Base-by-base conservation (phyloP, 768 basidiomycete genomes). In the Daedaleopsis sinensis region DNA sequence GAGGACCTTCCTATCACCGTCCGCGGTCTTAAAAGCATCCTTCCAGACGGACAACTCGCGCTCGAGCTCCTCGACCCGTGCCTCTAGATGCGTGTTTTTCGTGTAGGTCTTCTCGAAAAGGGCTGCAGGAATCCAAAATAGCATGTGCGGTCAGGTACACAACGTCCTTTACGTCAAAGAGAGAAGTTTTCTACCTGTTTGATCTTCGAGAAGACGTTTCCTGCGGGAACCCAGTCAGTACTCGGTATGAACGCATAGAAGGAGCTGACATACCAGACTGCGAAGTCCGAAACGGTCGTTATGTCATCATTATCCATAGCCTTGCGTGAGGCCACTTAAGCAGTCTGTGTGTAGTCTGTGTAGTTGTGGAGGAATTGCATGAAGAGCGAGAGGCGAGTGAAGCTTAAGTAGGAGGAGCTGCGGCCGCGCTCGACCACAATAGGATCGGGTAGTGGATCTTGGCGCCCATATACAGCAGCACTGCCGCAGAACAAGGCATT, bases 1-100 rank as follows among this genome's bases (percentile, higher is more conserved):
- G 37, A 74, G 56, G 3, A 44, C 62, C 59, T 68, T 72, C 61
- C 70, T 73, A 51, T 74, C 73, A n/a, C 72, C 73, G 27, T 76
- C 74, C 35, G 74, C 71, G 13, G 70, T 70, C 52, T 70, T 72
- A 24, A 73, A 67, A 1, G 76, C 79, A 24, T 72, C 62, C 63
- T 79, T 78, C 78, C 78, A 79, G 7, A 79, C 77, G 19, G 67
- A 62, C 35, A 79, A 58, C 66, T 79, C 78, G 56, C 73, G 70
- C 67, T 79, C 76, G 15, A 78, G 70, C 55, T 78, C 78, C 55
- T 71, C 70, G 5, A 76, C 71, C 32, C 72, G 69, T 5, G 52
- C 50, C 36, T 68, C 69, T 13, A 78, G 71, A 16, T 66, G 67
- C 46, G 65, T 67, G 59, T 78, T 79, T 52, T 70, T 67, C 10